Base-by-base conservation (phyloP, 1,139 yeast species). In the Kluyveromyces marxianus region DNA sequence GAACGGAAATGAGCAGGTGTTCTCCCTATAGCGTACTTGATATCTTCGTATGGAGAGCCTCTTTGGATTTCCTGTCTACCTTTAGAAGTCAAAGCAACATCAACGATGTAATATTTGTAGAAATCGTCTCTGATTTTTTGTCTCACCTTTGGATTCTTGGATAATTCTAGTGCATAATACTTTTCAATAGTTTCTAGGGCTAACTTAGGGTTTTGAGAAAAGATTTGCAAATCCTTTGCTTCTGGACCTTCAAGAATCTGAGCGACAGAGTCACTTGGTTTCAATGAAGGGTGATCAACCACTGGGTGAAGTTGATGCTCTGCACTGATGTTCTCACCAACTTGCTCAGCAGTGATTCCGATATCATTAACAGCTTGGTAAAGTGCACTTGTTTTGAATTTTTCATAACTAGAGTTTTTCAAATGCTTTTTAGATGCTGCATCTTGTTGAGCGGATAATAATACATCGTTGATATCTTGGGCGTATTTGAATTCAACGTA, bases 11-110 rank as follows among this genome's bases (percentile, higher is more conserved):
- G 92, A 7, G 76, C 75, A 7, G 92, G 83, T 1, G 87, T 74
- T 58, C 94, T 76, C 65, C 88, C 85, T 46, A 80, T 76, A 21
- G 96, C 95, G 65, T 92, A 94, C 63, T 92, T 94, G 68, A 94
- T 83, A 59, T 88, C 96, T 50, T 84, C 88, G 58, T 81, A 90
- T 1, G 92, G 85, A 52, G 92, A 83, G 51, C 81, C 81, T 48
- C 77, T 81, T 54, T 84, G 95, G 52, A 92, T 92, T 53, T 83
- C 80, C 41, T 79, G 72, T 57, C 79, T 79, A 50, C 99, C 99
- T 67, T 87, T 89, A 53, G 89, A 95, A 0, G 97, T 90, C 36
- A 90, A 69, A 14, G 79, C 76, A 25, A 90, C 83, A 61, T 85
- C 83, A 25, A 90, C 75, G 27, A 76, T 74, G 14, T 95, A 88